Conservation (phyloP, 495 filamentous ascomycete species). For the Penicillium paradoxum region DNA sequence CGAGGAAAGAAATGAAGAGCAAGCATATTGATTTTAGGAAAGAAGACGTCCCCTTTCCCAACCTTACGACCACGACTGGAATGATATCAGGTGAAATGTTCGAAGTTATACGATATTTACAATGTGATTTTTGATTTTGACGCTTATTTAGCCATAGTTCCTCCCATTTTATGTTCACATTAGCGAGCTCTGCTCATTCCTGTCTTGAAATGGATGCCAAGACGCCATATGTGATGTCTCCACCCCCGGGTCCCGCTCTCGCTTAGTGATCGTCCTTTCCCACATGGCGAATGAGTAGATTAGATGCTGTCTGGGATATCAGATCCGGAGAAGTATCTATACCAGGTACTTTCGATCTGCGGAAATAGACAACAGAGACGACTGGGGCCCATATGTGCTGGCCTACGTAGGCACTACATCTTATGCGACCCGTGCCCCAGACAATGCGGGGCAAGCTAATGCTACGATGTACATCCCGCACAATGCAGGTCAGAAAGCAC, state of each 20-base stretch:
- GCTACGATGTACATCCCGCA: not conserved
- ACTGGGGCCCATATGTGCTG: no score
- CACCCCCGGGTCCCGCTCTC: slow-evolving; percentile 3
- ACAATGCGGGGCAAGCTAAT: not conserved
- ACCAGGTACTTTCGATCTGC: no score
- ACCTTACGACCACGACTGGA: slow-evolving; percentile 18
- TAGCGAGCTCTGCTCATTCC: not conserved
- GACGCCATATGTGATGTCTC: not conserved
- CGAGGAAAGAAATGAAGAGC: not conserved
- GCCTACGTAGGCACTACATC: no score
- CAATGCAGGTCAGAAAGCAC: not conserved
- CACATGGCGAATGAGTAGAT: not conserved
- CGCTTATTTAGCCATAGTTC: slow-evolving; percentile 1
- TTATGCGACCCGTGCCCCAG: not conserved
- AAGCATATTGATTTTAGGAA: not conserved
- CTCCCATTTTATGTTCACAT: not conserved
- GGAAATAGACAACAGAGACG: no score
- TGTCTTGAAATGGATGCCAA: not conserved
- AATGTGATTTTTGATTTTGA: not conserved
- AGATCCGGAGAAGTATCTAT: not conserved
- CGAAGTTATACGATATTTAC: not conserved
- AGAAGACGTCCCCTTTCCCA: not conserved
- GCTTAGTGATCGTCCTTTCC: slow-evolving; percentile 5
- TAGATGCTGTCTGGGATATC: not conserved
- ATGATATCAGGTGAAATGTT: slow-evolving; percentile 20